Evolutionary conservation across 352 stramenopile genomes (phyloP).

Genomic region (Phytophthora cryptogea): DNA sequence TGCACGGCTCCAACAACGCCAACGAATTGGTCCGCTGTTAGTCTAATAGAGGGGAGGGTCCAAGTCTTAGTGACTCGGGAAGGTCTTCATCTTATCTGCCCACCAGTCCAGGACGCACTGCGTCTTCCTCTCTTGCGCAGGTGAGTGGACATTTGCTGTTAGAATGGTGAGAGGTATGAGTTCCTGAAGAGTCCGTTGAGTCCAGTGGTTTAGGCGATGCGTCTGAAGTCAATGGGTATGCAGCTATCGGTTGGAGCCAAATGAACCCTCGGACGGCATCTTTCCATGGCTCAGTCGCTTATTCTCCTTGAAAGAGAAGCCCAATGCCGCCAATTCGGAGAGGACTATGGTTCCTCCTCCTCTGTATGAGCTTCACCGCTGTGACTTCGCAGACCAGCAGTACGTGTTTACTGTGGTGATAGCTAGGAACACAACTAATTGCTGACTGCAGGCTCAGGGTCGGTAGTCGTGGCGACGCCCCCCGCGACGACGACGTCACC

Average conservation of each 20-base stretch:
- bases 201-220: neutral
- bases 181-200: no score
- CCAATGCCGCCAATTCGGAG: neutral
- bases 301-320: neutral
- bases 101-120: no score
- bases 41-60: no score
- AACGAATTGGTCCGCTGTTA: no score
- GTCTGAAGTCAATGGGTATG: neutral
- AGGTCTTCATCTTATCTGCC: no score
- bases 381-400: neutral
- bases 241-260: neutral
- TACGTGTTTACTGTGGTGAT: neutral
- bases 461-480: neutral
- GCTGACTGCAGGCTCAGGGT: neutral
- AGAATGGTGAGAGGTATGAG: no score
- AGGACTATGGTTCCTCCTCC: neutral
- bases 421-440: neutral
- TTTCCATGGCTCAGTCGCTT: neutral
- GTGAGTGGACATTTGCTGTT: no score
- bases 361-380: neutral
- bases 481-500: neutral
- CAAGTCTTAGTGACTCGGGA: no score
- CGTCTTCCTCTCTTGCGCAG: no score
- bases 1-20: no score
- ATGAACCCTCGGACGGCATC: neutral